Base-by-base conservation (phyloP, 352 stramenopile species). In the Aphanomyces astaci region DNA sequence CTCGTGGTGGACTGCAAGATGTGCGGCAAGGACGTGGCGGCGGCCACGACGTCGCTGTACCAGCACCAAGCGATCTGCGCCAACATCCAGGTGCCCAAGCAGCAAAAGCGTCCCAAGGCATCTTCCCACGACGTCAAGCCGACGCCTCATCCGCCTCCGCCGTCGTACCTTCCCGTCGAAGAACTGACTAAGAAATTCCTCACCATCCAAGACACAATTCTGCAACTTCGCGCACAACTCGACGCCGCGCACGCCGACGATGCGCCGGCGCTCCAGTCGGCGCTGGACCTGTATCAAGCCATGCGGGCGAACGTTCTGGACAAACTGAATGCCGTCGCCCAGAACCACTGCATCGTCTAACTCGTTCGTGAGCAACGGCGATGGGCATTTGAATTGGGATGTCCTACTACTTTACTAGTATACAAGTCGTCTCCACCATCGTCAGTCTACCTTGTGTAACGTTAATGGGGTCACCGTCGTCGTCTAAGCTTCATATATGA, bases 1-100 rank as follows among this genome's bases (percentile, higher is more conserved):
- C 51, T 59, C 30, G 51, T 59, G 13, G 51, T 59, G 11, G 33
- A 59, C 51, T 59, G 51, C 30, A 59, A 59, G 51, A 59, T 59
- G 51, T 59, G 51, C 30, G 51, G 51, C 5, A 59, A 59, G 27
- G 51, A 59, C 27, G 51, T 59, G 22, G 51, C 51, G 13, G 51
- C 51, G 11, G 51, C 51, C 25, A 59, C 51, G 24, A 59, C 51
- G 30, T 59, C 51, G 15, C 30, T 59, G 51, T 59, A 59, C 24
- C 51, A 59, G 30, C 51, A 59, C n/a, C 51, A 59, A 59, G 51
- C 51, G 7, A 28, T 59, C 19, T 59, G 51, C 30, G 51, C 51
- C 51, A 59, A 59, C 51, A 59, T 59, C 25, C 22, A 59, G 7
- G 51, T 59, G 25, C 51, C 51, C 25, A 59, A 59, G 30, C 51